Evolutionary conservation across 176 grass and related monocot species (phyloP).

Genomic region (Dendrocalamus sinicus): DNA sequence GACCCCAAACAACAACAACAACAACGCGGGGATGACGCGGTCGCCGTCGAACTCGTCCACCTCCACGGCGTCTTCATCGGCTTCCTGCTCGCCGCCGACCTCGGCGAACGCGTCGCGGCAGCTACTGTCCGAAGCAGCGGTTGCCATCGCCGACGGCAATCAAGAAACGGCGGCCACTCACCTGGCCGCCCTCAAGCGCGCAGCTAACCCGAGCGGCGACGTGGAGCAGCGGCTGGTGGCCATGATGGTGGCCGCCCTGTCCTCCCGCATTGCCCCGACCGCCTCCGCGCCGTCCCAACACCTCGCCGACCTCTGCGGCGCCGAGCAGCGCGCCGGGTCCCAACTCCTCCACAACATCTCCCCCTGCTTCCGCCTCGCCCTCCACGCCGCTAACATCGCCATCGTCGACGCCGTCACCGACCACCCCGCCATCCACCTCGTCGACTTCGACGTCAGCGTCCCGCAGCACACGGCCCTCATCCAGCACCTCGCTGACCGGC

Average conservation of each 20-base stretch:
- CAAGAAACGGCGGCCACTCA: conserved; percentile 52
- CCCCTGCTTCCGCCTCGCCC: conserved; percentile 78
- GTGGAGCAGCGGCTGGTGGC: conserved; percentile 74
- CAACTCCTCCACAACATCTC: conserved; percentile 67
- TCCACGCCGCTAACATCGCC: conserved; percentile 71
- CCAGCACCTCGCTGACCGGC: conserved; percentile 61
- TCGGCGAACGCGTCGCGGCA: conserved; percentile 55
- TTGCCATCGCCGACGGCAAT: conserved; percentile 73
- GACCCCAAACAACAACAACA: conserved; percentile 37
- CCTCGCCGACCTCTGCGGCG: conserved; percentile 55
- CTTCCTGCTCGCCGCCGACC: conserved; percentile 73
- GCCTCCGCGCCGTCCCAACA: conserved; percentile 8
- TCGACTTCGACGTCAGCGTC: conserved; percentile 80
- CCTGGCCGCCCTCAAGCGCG: conserved; percentile 56
- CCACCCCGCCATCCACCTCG: conserved; percentile 61
- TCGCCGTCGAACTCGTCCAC: conserved; percentile 81
- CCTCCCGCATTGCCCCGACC: conserved; percentile 57
- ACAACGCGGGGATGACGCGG: conserved; percentile 48
- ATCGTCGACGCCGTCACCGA: conserved; percentile 59
- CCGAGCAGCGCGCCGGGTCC: conserved; percentile 55
- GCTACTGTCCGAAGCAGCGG: conserved; percentile 63
- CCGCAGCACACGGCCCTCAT: conserved; percentile 73
- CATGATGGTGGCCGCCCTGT: conserved; percentile 70
- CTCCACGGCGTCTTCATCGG: conserved; percentile 78
- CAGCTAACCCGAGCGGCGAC: conserved; percentile 55